These are phyloP conservation scores for Mollisiaceae sp. DNA, from an alignment of 2,329 filamentous ascomycete genomes.

Conservation along the genomic window DNA sequence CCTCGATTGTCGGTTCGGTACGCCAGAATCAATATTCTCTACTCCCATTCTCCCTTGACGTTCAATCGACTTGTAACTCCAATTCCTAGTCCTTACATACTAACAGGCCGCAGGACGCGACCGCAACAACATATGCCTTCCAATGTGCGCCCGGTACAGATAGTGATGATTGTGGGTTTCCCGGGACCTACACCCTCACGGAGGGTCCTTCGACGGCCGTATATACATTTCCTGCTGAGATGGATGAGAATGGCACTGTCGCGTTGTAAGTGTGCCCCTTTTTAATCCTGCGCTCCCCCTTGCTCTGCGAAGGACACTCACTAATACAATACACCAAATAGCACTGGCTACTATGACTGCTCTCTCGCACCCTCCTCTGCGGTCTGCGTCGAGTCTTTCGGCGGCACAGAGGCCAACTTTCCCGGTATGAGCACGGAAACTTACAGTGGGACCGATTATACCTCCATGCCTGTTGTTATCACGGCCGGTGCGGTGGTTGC, in stretches of 20 bases:
- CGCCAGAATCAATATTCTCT: not conserved
- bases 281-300: not conserved
- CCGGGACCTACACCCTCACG: slow-evolving; percentile 24
- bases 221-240: slow-evolving; percentile 27
- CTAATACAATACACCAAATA: slow-evolving; percentile 10
- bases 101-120: slow-evolving; percentile 25
- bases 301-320: not conserved
- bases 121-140: slow-evolving; percentile 34
- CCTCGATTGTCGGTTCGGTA: slow-evolving; percentile 30
- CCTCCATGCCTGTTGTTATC: slow-evolving; percentile 29
- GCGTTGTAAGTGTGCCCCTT: slow-evolving; percentile 25
- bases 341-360: slow-evolving; percentile 30
- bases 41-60: no score
- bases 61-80: no score
- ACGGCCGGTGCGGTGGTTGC: slow-evolving; percentile 22
- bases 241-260: slow-evolving; percentile 17
- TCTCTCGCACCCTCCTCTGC: slow-evolving; percentile 32
- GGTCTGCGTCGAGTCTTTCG: slow-evolving; percentile 31
- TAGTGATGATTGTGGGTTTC: slow-evolving; percentile 25
- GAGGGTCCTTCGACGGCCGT: slow-evolving; percentile 29
- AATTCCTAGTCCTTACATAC: not conserved
- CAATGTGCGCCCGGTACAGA: slow-evolving; percentile 23
- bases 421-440: slow-evolving; percentile 31
- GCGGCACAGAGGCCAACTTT: slow-evolving; percentile 31
- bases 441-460: slow-evolving; percentile 23